Base-by-base conservation (phyloP, 164 flowering plant species). In the Umbellularia californica region DNA sequence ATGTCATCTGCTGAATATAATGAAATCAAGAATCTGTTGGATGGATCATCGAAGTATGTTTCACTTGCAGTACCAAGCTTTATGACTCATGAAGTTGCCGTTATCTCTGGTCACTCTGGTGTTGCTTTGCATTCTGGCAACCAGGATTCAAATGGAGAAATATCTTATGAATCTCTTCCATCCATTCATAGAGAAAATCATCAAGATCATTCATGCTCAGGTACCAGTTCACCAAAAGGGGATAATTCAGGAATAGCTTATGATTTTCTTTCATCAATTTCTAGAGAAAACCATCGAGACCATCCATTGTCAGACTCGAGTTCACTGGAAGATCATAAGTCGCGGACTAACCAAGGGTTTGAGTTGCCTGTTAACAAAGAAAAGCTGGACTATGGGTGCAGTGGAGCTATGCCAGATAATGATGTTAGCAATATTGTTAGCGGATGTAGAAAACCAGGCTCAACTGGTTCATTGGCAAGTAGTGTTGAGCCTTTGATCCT, bases 401-500 rank as follows among this genome's bases (percentile, higher is more conserved):
- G 51, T 72, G 76, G 22, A 66, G 3, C 63, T 63, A 71, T 58
- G 28, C 74, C 51, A 17, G 80, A 73, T 60, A 33, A 41, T 72
- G 69, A 51, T 63, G 28, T 65, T 52, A 47, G 4, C 65, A 22
- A 50, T 68, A 50, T 67, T 9, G 15, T 50, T 62, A 58, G 67
- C 73, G 74, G 77, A 28, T 67, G 47, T 65, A 79, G 74, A 69
- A 62, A 76, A 62, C 27, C 51, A 71, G 79, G 76, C 10, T 15
- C 65, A 28, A 69, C 20, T 74, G 70, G 74, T 71, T 50, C 77
- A 23, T 50, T 50, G 41, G 77, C 77, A 73, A 41, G 51, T 62
- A 51, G 66, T 70, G 71, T 77, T 50, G 75, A 76, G n/a, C 69
- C 72, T 24, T 83, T 79, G n/a, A 27, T 20, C 14, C 28, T 70